Conservation (phyloP, 2,329 filamentous ascomycete species). For the Gremmenia infestans region DNA sequence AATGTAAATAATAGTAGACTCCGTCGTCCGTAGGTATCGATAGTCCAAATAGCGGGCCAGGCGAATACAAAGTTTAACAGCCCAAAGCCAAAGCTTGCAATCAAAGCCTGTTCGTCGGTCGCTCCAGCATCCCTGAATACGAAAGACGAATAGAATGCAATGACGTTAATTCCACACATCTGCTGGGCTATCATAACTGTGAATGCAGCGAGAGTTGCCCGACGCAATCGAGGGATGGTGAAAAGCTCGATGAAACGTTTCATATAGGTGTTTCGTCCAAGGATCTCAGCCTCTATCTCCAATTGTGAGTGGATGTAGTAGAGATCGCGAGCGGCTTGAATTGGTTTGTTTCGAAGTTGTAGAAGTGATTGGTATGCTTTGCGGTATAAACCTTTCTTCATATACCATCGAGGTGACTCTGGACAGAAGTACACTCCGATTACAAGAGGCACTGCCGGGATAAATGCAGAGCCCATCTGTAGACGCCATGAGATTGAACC, state of each 20-base stretch:
- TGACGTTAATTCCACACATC: conserved; percentile 51
- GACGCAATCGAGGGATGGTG: conserved; percentile 60
- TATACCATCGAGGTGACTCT: conserved; percentile 61
- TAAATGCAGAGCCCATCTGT: conserved; percentile 59
- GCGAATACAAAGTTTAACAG: conserved; percentile 59
- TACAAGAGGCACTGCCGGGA: conserved; percentile 55
- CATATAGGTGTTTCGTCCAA: conserved; percentile 36
- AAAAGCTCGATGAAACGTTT: conserved; percentile 59
- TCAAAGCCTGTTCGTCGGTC: conserved; percentile 46
- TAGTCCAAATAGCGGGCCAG: conserved; percentile 60
- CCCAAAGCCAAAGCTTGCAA: conserved; percentile 59
- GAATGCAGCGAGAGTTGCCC: conserved; percentile 56
- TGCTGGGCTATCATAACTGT: conserved; percentile 71
- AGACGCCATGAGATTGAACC: conserved; percentile 57
- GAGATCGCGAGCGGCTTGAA: conserved; percentile 57
- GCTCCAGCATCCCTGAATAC: conserved; percentile 54
- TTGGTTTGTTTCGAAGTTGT: conserved; percentile 46
- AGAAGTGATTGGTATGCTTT: conserved; percentile 55
- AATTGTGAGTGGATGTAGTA: conserved; percentile 63
- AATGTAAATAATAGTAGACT: conserved; percentile 58
- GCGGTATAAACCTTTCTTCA: conserved; percentile 59
- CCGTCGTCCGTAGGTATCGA: conserved; percentile 59
- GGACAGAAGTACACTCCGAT: conserved; percentile 60
- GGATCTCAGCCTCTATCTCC: conserved; percentile 44
- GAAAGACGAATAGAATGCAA: conserved; percentile 67